Conservation (phyloP, 768 basidiomycete genomes). For the Nidularia pulvinata region DNA sequence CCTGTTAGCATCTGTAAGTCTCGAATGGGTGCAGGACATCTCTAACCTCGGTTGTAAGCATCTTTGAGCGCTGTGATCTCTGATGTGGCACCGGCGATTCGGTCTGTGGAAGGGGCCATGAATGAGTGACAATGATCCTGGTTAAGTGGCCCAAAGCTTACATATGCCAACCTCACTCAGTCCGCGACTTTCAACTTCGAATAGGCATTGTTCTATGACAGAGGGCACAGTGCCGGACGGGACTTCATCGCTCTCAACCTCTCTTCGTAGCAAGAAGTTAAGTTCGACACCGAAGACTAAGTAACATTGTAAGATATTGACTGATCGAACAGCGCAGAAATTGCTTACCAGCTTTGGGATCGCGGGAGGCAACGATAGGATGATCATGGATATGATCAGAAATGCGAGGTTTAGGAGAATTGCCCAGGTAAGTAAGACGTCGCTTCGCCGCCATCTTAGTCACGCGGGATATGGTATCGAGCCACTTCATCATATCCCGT, state of each 20-base stretch:
- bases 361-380: slow-evolving; percentile 57
- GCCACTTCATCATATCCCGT: slow-evolving; percentile 77
- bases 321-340: not conserved
- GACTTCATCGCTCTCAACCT: slow-evolving; percentile 48
- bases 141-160: slow-evolving; percentile 29
- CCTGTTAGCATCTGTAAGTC: not conserved
- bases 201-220: slow-evolving; percentile 64
- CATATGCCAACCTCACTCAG: slow-evolving; percentile 84
- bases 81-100: slow-evolving; percentile 75
- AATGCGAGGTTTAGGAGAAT: slow-evolving; percentile 70
- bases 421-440: slow-evolving; percentile 79
- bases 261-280: slow-evolving; percentile 66
- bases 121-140: not conserved
- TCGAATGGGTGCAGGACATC: slow-evolving; percentile 1
- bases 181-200: slow-evolving; percentile 74
- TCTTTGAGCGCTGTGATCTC: slow-evolving; percentile 73
- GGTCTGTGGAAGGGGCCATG: slow-evolving; percentile 45
- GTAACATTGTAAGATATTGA: slow-evolving; percentile 3
- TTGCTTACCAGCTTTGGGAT: slow-evolving; percentile 71
- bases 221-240: slow-evolving; percentile 61
- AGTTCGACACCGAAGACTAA: slow-evolving; percentile 80
- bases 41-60: slow-evolving; percentile 77
- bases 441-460: slow-evolving; percentile 76
- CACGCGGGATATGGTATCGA: slow-evolving; percentile 70
- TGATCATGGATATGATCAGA: slow-evolving; percentile 74